Evolutionary conservation across 2,329 filamentous ascomycete species (phyloP).

Genomic region (Beauveria varroae): DNA sequence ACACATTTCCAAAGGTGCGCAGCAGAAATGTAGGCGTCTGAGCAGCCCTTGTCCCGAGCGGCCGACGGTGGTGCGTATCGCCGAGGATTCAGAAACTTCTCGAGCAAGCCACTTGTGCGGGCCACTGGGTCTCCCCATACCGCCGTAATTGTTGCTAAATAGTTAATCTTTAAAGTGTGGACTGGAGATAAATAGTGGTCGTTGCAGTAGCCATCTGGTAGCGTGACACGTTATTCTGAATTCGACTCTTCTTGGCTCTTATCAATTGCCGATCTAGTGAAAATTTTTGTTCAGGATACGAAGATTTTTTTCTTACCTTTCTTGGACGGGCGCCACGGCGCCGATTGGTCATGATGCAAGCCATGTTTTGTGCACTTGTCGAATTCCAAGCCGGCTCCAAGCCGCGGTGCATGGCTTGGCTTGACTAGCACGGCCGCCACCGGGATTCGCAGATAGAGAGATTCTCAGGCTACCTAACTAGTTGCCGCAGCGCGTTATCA

Average conservation of each 20-base stretch:
- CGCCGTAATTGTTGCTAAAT: background rate
- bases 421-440: background rate
- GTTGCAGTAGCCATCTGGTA: background rate
- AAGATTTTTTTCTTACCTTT: background rate
- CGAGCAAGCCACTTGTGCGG: background rate
- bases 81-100: background rate
- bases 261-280: slow-evolving; percentile 2
- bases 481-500: background rate
- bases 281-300: background rate
- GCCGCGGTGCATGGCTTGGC: background rate
- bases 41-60: background rate
- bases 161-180: background rate
- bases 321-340: background rate
- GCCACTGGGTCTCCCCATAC: background rate
- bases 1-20: background rate
- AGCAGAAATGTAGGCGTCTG: background rate
- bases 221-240: background rate
- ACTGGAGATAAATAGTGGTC: background rate
- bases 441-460: background rate
- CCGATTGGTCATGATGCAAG: slow-evolving; percentile 8
- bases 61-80: slow-evolving; percentile 4
- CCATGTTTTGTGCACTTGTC: background rate
- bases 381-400: slow-evolving; percentile 3
- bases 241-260: background rate
- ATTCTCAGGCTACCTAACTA: background rate